Evolutionary conservation across 75 land plant species (phyloP), one percentile per base, ranked within the genome.

Genomic region (Selaginella moellendorffii): DNA sequence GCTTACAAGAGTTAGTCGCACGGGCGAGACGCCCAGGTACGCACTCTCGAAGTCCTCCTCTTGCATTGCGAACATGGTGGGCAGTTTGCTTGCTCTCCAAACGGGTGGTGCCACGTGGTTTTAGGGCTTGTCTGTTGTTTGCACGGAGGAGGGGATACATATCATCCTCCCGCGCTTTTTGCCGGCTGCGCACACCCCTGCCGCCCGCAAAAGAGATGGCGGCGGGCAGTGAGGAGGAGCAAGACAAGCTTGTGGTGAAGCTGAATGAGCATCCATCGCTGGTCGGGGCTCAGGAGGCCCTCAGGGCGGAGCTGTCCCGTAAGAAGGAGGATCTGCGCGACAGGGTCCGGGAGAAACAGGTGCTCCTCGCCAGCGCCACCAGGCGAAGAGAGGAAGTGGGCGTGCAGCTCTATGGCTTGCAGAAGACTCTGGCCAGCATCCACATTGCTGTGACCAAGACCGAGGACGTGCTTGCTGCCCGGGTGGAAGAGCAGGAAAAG

Each of bases 31-130:
- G n/a, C n/a, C n/a, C 5, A 14, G 46, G 14, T 14, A 24, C 77
- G 69, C 28, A 74, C 77, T 74, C 69, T 74, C 75, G 60, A 74
- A 74, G 63, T 74, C 77, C 46, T 74, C 77, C 30, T 74, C 77
- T 36, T 71, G 77, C 77, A 74, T 74, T 0, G 77, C 28, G 26
- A 74, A 52, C 77, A 74, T 74, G 46, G 14, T 36, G 46, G 46
- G 46, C 46, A 14, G 46, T 36, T 36, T 5, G 46, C 46, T 36
- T 5, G 46, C 46, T 36, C 10, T 5, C 46, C 14, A 5, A 36
- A 5, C 46, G 46, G 46, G 14, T 36, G 46, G n/a, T n/a, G n/a
- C n/a, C n/a, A 36, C 46, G 46, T 36, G 46, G 5, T 5, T 14
- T 36, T 36, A 36, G 46, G 46, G 46, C 14, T 36, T 14, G 5